Evolutionary conservation across 1,284 basidiomycete genomes (phyloP).

Genomic region (Irpex rosettiformis): DNA sequence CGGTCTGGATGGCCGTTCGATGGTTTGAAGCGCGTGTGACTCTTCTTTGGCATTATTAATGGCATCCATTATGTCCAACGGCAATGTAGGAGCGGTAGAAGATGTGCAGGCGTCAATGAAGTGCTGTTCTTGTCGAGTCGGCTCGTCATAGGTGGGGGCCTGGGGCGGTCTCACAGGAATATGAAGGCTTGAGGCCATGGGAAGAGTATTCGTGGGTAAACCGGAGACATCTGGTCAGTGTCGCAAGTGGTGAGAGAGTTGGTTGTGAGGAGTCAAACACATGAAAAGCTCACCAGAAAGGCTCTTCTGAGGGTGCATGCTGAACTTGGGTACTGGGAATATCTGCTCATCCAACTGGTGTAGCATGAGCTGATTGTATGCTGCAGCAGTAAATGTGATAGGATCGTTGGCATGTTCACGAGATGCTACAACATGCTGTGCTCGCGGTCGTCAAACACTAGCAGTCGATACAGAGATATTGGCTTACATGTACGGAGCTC

Average conservation of each 20-base stretch:
- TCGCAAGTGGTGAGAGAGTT: background rate
- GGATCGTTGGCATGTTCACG: constrained; percentile 58
- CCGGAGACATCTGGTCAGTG: constrained; percentile 37
- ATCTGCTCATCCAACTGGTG: constrained; percentile 70
- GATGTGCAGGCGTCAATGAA: constrained; percentile 44
- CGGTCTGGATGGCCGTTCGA: constrained; percentile 22
- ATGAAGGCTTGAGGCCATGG: constrained; percentile 38
- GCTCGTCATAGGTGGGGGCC: constrained; percentile 33
- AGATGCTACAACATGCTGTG: constrained; percentile 69
- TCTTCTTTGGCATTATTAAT: constrained; percentile 34
- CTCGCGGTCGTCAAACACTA: background rate
- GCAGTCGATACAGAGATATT: background rate
- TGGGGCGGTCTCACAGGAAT: constrained; percentile 46
- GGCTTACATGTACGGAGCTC: constrained; percentile 25
- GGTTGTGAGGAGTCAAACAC: background rate
- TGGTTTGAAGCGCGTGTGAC: constrained; percentile 12
- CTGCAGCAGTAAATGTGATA: constrained; percentile 73
- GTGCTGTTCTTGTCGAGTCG: constrained; percentile 34
- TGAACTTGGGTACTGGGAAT: constrained; percentile 70
- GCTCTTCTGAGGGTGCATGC: constrained; percentile 34
- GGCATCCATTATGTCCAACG: constrained; percentile 32
- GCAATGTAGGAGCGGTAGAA: constrained; percentile 29
- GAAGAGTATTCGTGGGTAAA: constrained; percentile 43
- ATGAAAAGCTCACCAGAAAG: constrained; percentile 36
- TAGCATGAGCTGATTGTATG: constrained; percentile 70